Evolutionary conservation across 768 basidiomycete species (phyloP).

Genomic region (Lactarius trivialis): DNA sequence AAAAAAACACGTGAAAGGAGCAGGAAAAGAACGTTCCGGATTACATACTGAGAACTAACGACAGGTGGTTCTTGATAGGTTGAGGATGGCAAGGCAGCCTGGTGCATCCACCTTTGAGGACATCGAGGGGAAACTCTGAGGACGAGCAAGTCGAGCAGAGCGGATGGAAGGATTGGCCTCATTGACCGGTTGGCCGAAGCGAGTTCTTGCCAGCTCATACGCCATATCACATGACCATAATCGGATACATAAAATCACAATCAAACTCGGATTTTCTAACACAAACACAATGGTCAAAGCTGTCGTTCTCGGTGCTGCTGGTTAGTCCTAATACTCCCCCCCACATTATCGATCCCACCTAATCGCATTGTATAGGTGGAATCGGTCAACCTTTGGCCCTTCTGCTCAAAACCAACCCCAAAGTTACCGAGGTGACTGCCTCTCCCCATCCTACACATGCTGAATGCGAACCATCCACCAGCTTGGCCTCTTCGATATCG

Average conservation of each 20-base stretch:
- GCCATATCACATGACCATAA: not conserved
- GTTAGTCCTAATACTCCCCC: conserved; percentile 33
- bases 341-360: conserved; percentile 2
- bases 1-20: not conserved
- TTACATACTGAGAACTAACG: not conserved
- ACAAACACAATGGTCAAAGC: conserved; percentile 54
- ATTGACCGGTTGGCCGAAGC: not conserved
- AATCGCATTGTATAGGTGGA: conserved; percentile 51
- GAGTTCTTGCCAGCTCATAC: not conserved
- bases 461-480: conserved; percentile 27
- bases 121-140: not conserved
- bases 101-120: not conserved
- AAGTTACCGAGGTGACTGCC: conserved; percentile 60
- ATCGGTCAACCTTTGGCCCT: conserved; percentile 96
- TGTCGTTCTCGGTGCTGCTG: conserved; percentile 95
- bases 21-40: too few relatives aligned
- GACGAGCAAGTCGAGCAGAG: not conserved
- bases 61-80: not conserved
- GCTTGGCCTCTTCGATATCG: conserved; percentile 93
- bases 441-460: not conserved
- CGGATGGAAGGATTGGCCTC: not conserved
- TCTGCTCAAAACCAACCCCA: conserved; percentile 79
- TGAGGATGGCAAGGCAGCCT: not conserved
- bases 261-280: too few relatives aligned
- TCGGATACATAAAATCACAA: not conserved